These are phyloP conservation scores for Neurospora crassa DNA, from an alignment of 2,329 filamentous ascomycete species.

Conservation along the genomic window DNA sequence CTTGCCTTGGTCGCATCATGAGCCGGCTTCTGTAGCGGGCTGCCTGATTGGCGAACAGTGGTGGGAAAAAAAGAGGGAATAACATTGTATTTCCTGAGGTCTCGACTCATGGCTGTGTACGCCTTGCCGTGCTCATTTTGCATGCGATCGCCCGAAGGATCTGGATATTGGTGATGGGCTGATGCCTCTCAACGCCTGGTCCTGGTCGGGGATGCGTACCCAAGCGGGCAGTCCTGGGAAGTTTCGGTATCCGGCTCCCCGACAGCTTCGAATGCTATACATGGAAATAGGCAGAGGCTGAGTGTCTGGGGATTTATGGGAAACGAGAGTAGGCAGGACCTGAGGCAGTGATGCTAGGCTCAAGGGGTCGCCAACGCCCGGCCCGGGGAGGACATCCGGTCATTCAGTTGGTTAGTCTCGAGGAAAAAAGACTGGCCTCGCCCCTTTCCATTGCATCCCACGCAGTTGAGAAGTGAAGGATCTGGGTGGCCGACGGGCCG, in stretches of 20 bases:
- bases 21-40: too few species aligned
- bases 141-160: background rate
- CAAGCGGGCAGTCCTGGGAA: background rate
- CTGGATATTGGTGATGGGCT: background rate
- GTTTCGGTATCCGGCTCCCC: background rate
- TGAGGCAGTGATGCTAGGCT: background rate
- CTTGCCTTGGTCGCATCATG: too few species aligned
- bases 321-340: background rate
- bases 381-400: background rate
- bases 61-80: too few species aligned
- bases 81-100: background rate
- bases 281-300: background rate
- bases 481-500: background rate
- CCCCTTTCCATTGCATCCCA: background rate
- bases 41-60: too few species aligned
- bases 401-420: background rate
- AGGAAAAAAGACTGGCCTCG: background rate
- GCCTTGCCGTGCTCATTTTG: background rate
- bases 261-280: background rate
- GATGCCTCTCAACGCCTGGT: background rate
- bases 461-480: background rate
- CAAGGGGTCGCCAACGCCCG: background rate
- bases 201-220: background rate
- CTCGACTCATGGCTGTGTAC: background rate
- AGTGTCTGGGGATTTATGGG: background rate